Conservation (phyloP, 257 asterid genomes). For the Leonotis leonurus region DNA sequence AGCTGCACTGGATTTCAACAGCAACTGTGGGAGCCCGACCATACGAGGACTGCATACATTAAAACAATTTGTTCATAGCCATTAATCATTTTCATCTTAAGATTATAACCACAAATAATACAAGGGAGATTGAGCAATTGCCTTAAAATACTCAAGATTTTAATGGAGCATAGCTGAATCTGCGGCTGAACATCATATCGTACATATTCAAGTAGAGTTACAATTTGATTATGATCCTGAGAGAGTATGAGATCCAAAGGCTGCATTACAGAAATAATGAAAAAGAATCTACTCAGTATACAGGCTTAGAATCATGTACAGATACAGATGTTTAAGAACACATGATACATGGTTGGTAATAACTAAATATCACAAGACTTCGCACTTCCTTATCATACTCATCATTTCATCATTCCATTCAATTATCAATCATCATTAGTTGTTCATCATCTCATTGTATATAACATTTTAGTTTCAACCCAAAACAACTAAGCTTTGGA, state of each 20-base stretch:
- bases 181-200: constrained; percentile 82
- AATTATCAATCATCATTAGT: neutral
- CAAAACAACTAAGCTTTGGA: neutral
- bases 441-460: neutral
- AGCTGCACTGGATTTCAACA: constrained; percentile 64
- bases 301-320: constrained; percentile 11
- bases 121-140: constrained; percentile 18
- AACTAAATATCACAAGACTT: neutral
- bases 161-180: constrained; percentile 81
- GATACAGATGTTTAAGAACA: neutral
- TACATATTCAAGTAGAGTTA: constrained; percentile 72
- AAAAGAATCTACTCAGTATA: constrained; percentile 4
- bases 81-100: constrained; percentile 10
- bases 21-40: constrained; percentile 84
- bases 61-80: constrained; percentile 4
- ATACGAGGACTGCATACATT: constrained; percentile 66
- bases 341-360: neutral
- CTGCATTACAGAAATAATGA: constrained; percentile 42
- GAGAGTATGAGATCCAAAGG: constrained; percentile 88
- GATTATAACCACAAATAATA: constrained; percentile 14
- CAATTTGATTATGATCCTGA: constrained; percentile 81
- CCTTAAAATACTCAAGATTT: constrained; percentile 80
- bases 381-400: no score
- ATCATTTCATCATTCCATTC: neutral
- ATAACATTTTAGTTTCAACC: neutral